Base-by-base conservation (phyloP, 805 yeast genomes). In the Yarrowia keelungensis region DNA sequence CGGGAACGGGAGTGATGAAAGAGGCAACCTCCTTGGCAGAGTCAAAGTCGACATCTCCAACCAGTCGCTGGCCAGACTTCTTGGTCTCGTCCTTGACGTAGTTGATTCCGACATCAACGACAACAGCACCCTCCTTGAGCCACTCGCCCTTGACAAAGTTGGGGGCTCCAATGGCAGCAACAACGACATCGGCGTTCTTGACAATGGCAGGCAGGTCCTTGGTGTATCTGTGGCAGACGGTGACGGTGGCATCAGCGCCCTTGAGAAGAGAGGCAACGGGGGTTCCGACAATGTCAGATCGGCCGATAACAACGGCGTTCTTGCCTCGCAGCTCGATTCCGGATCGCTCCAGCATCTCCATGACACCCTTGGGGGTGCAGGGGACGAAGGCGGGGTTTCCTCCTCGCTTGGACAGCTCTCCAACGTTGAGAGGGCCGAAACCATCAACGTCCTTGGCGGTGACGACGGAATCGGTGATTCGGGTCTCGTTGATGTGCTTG, bases 91-190 rank as follows among this genome's bases (percentile, higher is more conserved):
- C 98, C 11, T 89, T 87, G 70, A 90, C 84, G 78, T 89, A 93
- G 80, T 95, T 94, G 75, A 92, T 94, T 73, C 99, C 99, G 69
- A 94, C 99, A 78, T 94, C 99, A 69, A 94, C 87, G 16, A 95
- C 93, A 14, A 91, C 87, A 58, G 91, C 89, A 59, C 91, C 97
- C 47, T 85, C 83, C 79, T 94, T 95, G 74, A 94, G 80, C 92
- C 97, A 88, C 70, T 89, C 96, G 56, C 92, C 97, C 77, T 90
- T 87, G 71, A 94, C 91, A 75, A 85, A 93, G 69, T 87, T 86
- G 26, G 98, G 91, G 70, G 86, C 84, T 68, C 98, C 99, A 72
- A 93, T 89, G 16, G 98, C 98, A 59, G 97, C 92, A 58, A 94
- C 89, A 19, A 94, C 90, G 67, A 94, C 86, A 77, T 95, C 98